These are phyloP conservation scores for Sarocladium brachiariae DNA, from an alignment of 2,329 filamentous ascomycete species.

Conservation along the genomic window DNA sequence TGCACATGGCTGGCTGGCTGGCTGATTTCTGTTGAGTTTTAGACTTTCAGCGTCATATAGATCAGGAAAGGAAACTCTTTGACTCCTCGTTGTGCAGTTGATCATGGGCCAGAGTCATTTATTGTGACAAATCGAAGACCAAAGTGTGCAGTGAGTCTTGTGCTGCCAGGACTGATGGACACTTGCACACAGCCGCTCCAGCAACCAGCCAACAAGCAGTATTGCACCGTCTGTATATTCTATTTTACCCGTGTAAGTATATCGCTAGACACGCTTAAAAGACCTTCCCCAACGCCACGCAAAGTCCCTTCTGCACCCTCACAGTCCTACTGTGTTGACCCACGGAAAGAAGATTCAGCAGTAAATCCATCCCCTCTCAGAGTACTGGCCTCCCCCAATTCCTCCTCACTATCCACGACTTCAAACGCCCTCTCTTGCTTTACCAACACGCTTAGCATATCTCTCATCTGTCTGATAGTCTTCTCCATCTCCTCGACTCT, in stretches of 20 bases:
- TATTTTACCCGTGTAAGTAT: no score
- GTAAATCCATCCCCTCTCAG: constrained; percentile 20
- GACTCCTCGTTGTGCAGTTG: no score
- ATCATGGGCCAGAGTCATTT: no score
- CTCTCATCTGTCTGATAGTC: constrained; percentile 40
- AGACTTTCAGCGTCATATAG: no score
- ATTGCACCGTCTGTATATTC: no score
- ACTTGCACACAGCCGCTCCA: no score
- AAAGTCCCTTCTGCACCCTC: background rate
- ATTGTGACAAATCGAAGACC: no score
- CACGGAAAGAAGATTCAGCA: constrained; percentile 23
- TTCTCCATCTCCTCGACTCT: constrained; percentile 45
- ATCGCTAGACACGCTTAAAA: background rate
- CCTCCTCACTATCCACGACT: constrained; percentile 16
- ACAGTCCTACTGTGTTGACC: constrained; percentile 7
- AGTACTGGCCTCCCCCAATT: constrained; percentile 21
- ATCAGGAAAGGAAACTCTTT: no score
- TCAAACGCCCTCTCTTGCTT: constrained; percentile 21
- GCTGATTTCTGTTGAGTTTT: no score
- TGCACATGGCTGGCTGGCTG: constrained; percentile 34
- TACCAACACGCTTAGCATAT: constrained; percentile 35
- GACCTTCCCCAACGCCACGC: background rate
- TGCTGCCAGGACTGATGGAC: no score
- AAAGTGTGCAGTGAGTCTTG: no score
- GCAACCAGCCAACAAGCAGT: no score